Evolutionary conservation across 1,139 yeast species (phyloP), one percentile per base, ranked within the genome.

Genomic region (Candida sp.): DNA sequence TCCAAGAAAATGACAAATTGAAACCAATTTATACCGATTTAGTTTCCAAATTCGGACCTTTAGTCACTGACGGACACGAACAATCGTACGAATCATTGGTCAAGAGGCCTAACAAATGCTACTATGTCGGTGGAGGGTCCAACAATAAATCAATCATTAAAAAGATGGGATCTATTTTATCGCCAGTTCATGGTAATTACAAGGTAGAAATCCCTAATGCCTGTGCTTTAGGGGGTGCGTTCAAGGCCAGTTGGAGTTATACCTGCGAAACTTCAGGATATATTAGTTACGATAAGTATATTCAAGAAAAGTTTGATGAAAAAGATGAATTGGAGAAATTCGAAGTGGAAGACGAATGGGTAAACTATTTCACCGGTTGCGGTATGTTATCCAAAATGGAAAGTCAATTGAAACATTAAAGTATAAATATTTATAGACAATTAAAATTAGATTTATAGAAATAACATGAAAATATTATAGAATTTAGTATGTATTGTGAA

Each of bases 171-270:
- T 72, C 84, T 11, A 83, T 90, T 5, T 64, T 90, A 35, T 90
- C 91, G 4, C 75, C 82, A 2, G 49, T 55, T 11, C 68, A 77
- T 19, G 95, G 93, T 2, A 81, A 85, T 45, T 88, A 66, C 61
- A 79, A 81, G 49, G 84, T 85, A 25, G 93, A 87, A 55, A 79
- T 88, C 40, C 82, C 93, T 5, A 90, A 90, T 63, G 95, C 97
- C 1, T 90, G 97, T 73, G 97, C 97, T 1, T 67, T 87, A 40
- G 97, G 97, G n/a, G 96, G 97, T 4, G 95, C 96, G 36, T 87
- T 78, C 64, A 86, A 87, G 59, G 95, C 97, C 1, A 73, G 85
- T 42, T 89, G 95, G 87, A 76, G 84, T 43, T 60, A 68, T 58
- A 49, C 59, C 47, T 61, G 76, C 55, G 77, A 72, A 54, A 34